A percentile compares a stretch with the other conserved stretches of the same genome.
These are phyloP conservation scores for Apiospora marii DNA, from an alignment of 2,329 filamentous ascomycete genomes.

Conservation along the genomic window DNA sequence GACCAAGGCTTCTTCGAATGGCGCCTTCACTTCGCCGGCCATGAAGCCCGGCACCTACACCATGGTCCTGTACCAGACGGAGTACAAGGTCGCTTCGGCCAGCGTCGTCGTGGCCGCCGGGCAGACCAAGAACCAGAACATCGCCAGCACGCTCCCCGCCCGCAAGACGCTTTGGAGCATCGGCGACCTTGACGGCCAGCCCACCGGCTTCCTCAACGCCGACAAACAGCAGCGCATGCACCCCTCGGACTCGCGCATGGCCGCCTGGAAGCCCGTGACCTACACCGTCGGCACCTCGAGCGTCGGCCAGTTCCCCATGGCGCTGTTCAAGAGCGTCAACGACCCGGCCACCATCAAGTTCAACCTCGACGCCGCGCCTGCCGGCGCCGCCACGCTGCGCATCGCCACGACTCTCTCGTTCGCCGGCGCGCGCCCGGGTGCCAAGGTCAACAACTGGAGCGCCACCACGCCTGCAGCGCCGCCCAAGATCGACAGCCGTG, in stretches of 20 bases:
- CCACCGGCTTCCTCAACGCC: constrained; percentile 71
- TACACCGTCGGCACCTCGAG: constrained; percentile 67
- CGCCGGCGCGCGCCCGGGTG: constrained; percentile 64
- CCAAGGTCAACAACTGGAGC: constrained; percentile 63
- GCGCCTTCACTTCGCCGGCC: constrained; percentile 67
- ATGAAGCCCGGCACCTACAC: constrained; percentile 75
- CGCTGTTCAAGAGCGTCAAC: constrained; percentile 68
- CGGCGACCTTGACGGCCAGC: constrained; percentile 71
- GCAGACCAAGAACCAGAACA: constrained; percentile 56
- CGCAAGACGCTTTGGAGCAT: constrained; percentile 68
- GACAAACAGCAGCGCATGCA: constrained; percentile 74
- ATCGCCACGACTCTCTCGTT: constrained; percentile 72
- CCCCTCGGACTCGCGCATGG: constrained; percentile 70
- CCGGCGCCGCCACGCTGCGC: constrained; percentile 64
- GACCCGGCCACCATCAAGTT: constrained; percentile 68
- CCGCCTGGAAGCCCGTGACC: constrained; percentile 64
- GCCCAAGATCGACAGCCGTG: constrained; percentile 69
- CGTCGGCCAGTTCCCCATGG: constrained; percentile 68
- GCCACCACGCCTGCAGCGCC: constrained; percentile 60
- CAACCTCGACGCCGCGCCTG: constrained; percentile 57
- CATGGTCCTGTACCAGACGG: constrained; percentile 70
- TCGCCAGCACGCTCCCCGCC: constrained; percentile 52
- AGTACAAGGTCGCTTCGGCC: constrained; percentile 60
- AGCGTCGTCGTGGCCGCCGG: constrained; percentile 61
- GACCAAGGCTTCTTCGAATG: constrained; percentile 61